These are phyloP conservation scores for Chrysopogon serrulatus DNA, from an alignment of 176 grass and related monocot species.

Conservation along the genomic window DNA sequence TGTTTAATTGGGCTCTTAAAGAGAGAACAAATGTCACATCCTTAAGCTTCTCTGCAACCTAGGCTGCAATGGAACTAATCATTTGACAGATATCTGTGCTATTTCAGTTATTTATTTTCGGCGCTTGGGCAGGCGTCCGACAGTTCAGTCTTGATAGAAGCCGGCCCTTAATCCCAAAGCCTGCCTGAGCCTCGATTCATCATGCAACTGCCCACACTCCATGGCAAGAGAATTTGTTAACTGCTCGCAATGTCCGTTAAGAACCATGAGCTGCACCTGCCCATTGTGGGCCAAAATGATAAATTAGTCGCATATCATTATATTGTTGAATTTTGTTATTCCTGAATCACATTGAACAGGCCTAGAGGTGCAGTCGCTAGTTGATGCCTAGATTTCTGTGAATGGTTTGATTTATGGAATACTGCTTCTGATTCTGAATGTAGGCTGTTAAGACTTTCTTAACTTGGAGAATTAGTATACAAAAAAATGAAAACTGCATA, in stretches of 20 bases:
- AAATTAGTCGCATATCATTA: background rate
- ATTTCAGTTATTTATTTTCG: background rate
- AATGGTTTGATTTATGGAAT: background rate
- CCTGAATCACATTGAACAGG: background rate
- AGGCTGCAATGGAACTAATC: background rate
- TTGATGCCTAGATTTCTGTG: background rate
- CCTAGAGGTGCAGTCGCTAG: background rate
- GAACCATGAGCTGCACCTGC: background rate
- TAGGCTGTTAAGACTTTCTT: background rate
- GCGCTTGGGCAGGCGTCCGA: background rate
- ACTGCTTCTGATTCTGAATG: background rate
- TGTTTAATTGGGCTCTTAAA: background rate
- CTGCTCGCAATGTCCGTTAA: background rate
- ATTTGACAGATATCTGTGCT: background rate
- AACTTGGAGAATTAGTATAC: background rate
- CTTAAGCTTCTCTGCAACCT: background rate
- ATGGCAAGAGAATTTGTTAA: background rate
- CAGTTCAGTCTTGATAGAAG: background rate
- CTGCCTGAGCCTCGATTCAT: background rate
- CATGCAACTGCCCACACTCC: background rate
- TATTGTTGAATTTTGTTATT: background rate
- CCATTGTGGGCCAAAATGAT: background rate
- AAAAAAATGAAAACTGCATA: background rate
- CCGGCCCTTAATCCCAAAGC: background rate
- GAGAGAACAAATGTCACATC: background rate